A percentile compares a stretch with the other conserved stretches of the same genome.
phyloP scores from a whole-genome alignment of 2,329 filamentous ascomycete genomes.

The Arthroderma uncinatum region DNA sequence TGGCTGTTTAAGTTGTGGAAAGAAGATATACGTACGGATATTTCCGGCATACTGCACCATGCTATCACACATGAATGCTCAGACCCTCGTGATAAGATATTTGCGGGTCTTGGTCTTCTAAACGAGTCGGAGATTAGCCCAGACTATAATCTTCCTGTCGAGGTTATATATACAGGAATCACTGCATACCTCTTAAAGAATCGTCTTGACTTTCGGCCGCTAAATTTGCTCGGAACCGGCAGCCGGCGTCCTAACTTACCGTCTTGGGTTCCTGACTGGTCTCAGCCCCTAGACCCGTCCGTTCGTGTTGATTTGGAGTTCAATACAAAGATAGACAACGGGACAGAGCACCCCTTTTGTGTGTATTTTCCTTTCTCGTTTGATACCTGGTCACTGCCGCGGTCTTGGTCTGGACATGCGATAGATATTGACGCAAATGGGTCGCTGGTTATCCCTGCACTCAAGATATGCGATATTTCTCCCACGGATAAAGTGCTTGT shows the following conservation, averaged over 20 bases:
- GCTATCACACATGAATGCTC: neutral
- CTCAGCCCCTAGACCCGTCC: neutral
- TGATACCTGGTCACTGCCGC: neutral
- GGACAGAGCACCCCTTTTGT: neutral
- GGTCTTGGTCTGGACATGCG: neutral
- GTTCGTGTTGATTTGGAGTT: neutral
- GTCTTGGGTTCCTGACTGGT: conserved; percentile 13
- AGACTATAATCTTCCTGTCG: neutral
- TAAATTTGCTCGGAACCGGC: neutral
- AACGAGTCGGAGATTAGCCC: neutral
- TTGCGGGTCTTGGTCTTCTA: conserved; percentile 11
- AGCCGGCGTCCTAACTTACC: conserved; percentile 4
- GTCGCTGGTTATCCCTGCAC: neutral
- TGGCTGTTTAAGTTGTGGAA: neutral
- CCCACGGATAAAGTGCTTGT: neutral
- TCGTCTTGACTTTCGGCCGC: neutral
- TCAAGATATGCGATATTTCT: neutral
- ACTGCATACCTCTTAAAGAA: neutral
- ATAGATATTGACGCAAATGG: neutral
- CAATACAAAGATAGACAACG: neutral
- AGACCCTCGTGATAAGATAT: conserved; percentile 14
- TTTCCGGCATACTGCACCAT: neutral
- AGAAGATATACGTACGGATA: neutral
- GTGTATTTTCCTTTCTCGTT: neutral
- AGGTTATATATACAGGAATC: neutral